Conservation (phyloP, 2,329 filamentous ascomycete genomes). For the Colletotrichum sp. region DNA sequence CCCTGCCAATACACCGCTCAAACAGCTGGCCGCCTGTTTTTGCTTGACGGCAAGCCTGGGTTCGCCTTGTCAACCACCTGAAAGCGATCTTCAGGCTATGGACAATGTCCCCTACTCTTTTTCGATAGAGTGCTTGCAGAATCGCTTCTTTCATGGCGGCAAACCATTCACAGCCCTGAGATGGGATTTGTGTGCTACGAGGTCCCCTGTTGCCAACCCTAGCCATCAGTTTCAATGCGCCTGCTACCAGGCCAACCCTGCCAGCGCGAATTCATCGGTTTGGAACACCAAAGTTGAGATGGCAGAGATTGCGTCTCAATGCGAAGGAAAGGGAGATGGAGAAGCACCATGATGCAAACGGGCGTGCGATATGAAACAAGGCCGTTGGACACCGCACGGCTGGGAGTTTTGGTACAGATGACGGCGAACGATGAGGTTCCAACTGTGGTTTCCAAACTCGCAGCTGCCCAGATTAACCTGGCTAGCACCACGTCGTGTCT, state of each 20-base stretch:
- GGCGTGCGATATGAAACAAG: conserved; percentile 15
- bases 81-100: neutral
- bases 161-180: neutral
- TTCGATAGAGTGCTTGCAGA: neutral
- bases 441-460: neutral
- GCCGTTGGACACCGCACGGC: conserved; percentile 8
- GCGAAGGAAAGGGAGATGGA: neutral
- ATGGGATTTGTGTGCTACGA: neutral
- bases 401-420: neutral
- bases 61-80: neutral
- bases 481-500: neutral
- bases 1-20: conserved; percentile 14
- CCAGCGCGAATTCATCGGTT: neutral
- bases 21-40: neutral
- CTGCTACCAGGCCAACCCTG: neutral
- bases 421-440: neutral
- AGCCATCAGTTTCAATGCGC: neutral
- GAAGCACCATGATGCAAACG: conserved; percentile 2
- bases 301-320: conserved; percentile 20
- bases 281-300: conserved; percentile 15
- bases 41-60: neutral
- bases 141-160: neutral
- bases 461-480: neutral
- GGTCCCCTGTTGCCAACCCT: neutral
- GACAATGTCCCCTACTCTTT: neutral